These are phyloP conservation scores for Amesomyces nigricolor DNA, from an alignment of 2,329 filamentous ascomycete genomes.

Conservation along the genomic window DNA sequence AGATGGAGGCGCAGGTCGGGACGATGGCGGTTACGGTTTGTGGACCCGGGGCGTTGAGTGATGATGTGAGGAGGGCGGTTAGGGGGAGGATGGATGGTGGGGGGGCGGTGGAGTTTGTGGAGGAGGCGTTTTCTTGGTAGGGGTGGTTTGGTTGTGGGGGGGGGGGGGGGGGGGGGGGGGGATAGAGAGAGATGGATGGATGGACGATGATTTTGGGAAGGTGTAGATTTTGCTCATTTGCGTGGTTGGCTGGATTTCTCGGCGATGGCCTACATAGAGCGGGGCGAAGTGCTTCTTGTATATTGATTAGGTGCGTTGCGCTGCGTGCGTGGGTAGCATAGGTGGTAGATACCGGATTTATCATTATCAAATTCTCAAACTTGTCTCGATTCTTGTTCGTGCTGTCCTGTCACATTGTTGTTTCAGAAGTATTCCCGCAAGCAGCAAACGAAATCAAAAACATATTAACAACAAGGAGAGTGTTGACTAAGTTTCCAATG, in stretches of 20 bases:
- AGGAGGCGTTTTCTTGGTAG: slow-evolving; percentile 67
- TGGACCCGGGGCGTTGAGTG: slow-evolving; percentile 66
- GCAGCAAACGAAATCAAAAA: no score
- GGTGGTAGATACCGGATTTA: slow-evolving; percentile 11
- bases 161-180: not conserved
- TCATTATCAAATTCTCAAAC: not conserved
- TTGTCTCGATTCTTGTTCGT: not conserved
- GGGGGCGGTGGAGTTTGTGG: slow-evolving; percentile 69
- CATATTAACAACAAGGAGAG: no score
- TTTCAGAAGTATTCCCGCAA: no score
- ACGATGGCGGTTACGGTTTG: slow-evolving; percentile 70
- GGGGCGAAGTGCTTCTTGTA: slow-evolving; percentile 13
- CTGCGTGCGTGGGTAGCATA: slow-evolving; percentile 1
- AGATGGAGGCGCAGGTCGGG: slow-evolving; percentile 69
- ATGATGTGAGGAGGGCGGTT: slow-evolving; percentile 66
- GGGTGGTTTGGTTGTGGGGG: no score
- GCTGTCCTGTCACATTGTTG: not conserved
- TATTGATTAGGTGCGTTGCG: slow-evolving; percentile 9
- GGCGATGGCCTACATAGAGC: not conserved
- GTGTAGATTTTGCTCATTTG: not conserved
- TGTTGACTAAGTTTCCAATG: no score
- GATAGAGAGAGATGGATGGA: not conserved
- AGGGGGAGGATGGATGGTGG: slow-evolving; percentile 54
- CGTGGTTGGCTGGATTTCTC: not conserved
- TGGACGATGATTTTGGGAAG: not conserved